Evolutionary conservation across 345 rosid genomes (phyloP), one percentile per base, ranked within the genome.

Genomic region (Stellera chamaejasme): DNA sequence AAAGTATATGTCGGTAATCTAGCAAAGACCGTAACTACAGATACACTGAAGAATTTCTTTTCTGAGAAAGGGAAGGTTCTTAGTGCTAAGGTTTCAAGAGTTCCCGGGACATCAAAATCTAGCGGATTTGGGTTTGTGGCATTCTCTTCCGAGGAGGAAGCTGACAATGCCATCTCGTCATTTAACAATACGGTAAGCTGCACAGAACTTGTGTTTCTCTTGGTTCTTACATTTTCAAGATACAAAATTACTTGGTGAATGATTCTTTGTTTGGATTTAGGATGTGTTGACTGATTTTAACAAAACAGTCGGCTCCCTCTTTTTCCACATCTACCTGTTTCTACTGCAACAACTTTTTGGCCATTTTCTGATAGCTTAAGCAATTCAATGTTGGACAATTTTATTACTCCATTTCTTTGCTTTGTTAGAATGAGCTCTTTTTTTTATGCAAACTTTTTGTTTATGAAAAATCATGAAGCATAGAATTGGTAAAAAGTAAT

Each of bases 1-100:
- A 84, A 92, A 69, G 87, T 88, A 11, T 92, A 92, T 56, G 85
- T 84, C 32, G 97, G 97, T 66, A 92, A 92, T 66, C 87, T 92
- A 65, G 80, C 97, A 13, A 92, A 81, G 78, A 75, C 81, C n/a
- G 91, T 92, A 10, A 84, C 89, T 26, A 68, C 67, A 9, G 85
- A 84, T 43, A 76, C 66, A 43, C 82, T 93, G 49, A 76, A 77
- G 74, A 75, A 53, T 9, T 67, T 62, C 19, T 92, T 93, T 50
- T 86, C 94, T 3, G 81, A 84, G 72, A 88, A 82, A 72, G 87
- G 80, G 6, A 79, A 84, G 52, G 91, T 88, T 64, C 59, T 92
- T 1, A 75, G 97, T 49, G 94, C 97, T 4, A 86, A 86, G 72
- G 90, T 86, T 61, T 84, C 87, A 8, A 79, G 88, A 56, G 84